Conservation (phyloP, 148 eudicot genomes). For the Polygonum maritimum region DNA sequence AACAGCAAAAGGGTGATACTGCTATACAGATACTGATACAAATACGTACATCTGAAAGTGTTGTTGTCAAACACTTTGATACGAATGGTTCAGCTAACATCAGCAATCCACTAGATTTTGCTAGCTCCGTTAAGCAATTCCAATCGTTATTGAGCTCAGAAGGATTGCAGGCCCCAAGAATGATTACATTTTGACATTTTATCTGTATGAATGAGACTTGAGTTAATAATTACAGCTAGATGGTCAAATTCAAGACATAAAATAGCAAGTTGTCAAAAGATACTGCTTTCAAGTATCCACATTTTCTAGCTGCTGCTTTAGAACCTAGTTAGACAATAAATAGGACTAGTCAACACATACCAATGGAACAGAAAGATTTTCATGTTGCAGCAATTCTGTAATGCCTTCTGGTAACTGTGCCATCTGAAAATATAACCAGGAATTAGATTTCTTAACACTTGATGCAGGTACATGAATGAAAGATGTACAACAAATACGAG, state of each 20-base stretch:
- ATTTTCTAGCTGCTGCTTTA: background rate
- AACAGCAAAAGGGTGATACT: background rate
- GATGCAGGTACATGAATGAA: background rate
- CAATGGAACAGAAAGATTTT: slow-evolving; percentile 64
- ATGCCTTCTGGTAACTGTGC: slow-evolving; percentile 89
- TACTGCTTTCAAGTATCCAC: background rate
- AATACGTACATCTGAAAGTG: slow-evolving; percentile 66
- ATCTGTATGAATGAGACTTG: slow-evolving; percentile 49
- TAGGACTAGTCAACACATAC: slow-evolving; percentile 27
- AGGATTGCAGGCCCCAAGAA: slow-evolving; percentile 66
- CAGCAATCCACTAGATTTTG: slow-evolving; percentile 37
- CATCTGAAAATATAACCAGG: slow-evolving; percentile 46
- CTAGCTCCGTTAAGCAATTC: slow-evolving; percentile 64
- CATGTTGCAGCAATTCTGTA: slow-evolving; percentile 76
- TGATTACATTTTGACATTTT: slow-evolving; percentile 72
- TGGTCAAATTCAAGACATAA: background rate
- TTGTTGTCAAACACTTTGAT: slow-evolving; percentile 51
- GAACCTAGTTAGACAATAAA: too few species aligned
- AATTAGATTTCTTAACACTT: background rate
- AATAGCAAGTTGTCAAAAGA: background rate
- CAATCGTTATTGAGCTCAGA: slow-evolving; percentile 66
- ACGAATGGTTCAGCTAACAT: slow-evolving; percentile 41
- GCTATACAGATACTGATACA: background rate
- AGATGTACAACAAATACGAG: background rate
- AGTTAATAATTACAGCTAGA: background rate